phyloP scores from a whole-genome alignment of 228 moss, liverwort and hornwort species.

The Sphagnum fallax region DNA sequence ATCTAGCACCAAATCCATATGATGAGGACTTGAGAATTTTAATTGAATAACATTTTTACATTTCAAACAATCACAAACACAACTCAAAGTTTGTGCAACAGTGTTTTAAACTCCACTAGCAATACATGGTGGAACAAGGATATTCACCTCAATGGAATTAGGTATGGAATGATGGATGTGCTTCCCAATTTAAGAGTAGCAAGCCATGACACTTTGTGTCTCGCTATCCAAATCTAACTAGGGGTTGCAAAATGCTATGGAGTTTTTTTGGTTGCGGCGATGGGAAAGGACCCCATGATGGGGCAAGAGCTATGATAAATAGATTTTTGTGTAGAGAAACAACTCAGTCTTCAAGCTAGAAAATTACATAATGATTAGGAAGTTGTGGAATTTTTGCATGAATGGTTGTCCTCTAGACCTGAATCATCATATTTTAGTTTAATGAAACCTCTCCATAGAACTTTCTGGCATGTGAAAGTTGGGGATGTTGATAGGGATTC shows the following conservation, averaged over 20 bases:
- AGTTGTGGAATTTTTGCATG: background rate
- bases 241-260: background rate
- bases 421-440: background rate
- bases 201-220: background rate
- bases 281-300: background rate
- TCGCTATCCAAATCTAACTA: background rate
- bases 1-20: background rate
- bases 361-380: background rate
- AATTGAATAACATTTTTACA: background rate
- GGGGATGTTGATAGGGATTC: background rate
- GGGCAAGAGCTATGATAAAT: background rate
- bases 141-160: background rate
- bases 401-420: background rate
- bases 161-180: constrained; percentile 3
- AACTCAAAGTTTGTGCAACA: constrained; percentile 1
- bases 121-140: background rate
- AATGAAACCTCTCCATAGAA: background rate
- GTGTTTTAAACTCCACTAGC: background rate
- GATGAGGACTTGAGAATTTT: background rate
- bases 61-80: background rate
- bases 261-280: background rate
- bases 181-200: background rate
- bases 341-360: background rate
- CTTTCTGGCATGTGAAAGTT: background rate
- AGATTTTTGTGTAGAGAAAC: background rate